These are phyloP conservation scores for Euphorbia peplus DNA, from an alignment of 345 rosid genomes.

Conservation along the genomic window DNA sequence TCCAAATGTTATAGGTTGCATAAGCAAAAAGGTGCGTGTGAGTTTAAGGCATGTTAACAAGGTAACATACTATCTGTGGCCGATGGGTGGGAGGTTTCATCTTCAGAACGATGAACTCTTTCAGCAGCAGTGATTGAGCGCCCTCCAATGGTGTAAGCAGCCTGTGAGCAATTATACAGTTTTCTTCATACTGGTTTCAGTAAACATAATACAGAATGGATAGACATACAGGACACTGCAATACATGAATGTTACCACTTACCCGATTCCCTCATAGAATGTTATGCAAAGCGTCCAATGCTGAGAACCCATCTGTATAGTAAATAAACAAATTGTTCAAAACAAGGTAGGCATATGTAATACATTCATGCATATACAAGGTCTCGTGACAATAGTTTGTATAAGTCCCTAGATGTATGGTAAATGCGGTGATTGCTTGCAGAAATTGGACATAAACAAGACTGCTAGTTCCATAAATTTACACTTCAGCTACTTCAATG, in stretches of 20 bases:
- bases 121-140: slow-evolving; percentile 52
- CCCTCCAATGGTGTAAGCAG: slow-evolving; percentile 61
- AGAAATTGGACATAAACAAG: too few species aligned
- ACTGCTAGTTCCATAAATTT: too few species aligned
- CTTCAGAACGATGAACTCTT: slow-evolving; percentile 52
- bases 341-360: not conserved
- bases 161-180: slow-evolving; percentile 38
- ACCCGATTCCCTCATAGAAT: slow-evolving; percentile 29
- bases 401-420: not conserved
- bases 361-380: not conserved
- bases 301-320: slow-evolving; percentile 26
- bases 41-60: slow-evolving; percentile 19
- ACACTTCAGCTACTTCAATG: too few species aligned
- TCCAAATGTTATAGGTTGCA: not conserved
- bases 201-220: not conserved
- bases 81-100: slow-evolving; percentile 57
- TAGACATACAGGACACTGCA: too few species aligned
- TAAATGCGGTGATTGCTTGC: too few species aligned
- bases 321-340: not conserved
- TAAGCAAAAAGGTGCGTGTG: not conserved
- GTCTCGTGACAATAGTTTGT: not conserved
- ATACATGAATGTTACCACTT: not conserved
- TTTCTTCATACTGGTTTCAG: slow-evolving; percentile 16
- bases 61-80: slow-evolving; percentile 53
- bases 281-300: slow-evolving; percentile 25